Percentiles rank a stretch among this genome's conserved stretches.
phyloP scores from a whole-genome alignment of 495 filamentous ascomycete genomes.

The Daldinia vernicosa region DNA sequence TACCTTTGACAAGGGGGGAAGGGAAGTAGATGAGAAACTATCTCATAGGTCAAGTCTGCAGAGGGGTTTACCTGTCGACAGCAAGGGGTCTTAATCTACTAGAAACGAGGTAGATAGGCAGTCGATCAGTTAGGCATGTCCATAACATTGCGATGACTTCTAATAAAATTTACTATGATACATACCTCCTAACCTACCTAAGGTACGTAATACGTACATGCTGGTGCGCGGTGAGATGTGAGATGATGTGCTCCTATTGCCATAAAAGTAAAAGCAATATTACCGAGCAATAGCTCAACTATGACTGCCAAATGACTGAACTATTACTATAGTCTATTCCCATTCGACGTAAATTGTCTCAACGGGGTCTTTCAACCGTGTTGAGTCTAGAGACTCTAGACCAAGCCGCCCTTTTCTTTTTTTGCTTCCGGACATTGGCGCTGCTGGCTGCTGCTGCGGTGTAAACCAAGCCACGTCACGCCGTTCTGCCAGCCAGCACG shows the following conservation, averaged over 20 bases:
- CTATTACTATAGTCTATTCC: constrained; percentile 4
- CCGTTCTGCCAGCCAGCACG: not conserved
- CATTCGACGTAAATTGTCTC: constrained; percentile 3
- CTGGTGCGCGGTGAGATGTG: not conserved
- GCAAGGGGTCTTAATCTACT: not conserved
- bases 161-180: not conserved
- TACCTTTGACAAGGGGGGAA: not conserved
- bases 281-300: not conserved
- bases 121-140: not conserved
- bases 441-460: not conserved
- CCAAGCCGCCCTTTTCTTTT: not conserved
- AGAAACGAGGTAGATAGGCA: not conserved
- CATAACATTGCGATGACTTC: not conserved
- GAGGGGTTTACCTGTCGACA: not conserved
- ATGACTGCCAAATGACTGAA: not conserved
- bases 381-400: not conserved
- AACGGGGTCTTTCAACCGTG: not conserved
- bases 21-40: not conserved
- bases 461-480: constrained; percentile 4
- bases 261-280: not conserved
- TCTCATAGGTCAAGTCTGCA: not conserved
- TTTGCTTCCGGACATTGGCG: not conserved
- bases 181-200: too few species aligned
- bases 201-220: not conserved
- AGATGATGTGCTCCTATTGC: not conserved